Conservation (phyloP, 768 basidiomycete species). For the Phylloporus sp. region DNA sequence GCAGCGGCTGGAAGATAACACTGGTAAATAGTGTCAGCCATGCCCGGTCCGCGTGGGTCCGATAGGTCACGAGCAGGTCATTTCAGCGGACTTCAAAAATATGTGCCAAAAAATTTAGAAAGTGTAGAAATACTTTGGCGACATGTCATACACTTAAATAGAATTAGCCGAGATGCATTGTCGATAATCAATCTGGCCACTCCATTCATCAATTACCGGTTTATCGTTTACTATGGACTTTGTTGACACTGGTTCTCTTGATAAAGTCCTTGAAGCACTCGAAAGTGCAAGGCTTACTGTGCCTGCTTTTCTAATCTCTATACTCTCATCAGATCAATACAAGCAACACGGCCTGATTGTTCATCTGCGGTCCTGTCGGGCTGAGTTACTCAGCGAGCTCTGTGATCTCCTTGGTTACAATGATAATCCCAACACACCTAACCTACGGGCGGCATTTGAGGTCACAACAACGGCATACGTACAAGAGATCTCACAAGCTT, state of each 20-base stretch:
- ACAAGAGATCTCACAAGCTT: background rate
- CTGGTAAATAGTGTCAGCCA: background rate
- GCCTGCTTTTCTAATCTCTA: background rate
- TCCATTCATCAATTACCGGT: background rate
- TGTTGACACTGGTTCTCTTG: background rate
- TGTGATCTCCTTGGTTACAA: background rate
- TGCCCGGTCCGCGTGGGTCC: too few relatives aligned
- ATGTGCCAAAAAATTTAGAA: background rate
- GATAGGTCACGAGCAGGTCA: background rate
- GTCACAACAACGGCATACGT: background rate
- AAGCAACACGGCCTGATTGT: background rate
- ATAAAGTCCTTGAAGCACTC: background rate
- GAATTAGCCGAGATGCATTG: background rate
- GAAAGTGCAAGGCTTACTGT: background rate
- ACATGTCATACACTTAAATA: too few relatives aligned
- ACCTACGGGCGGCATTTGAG: background rate
- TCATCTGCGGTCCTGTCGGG: background rate
- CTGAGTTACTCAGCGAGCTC: background rate
- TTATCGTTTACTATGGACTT: background rate
- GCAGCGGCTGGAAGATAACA: background rate
- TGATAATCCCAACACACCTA: too few relatives aligned
- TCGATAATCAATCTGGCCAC: background rate
- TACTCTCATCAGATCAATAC: background rate
- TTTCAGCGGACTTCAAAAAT: background rate
- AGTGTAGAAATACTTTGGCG: too few relatives aligned